phyloP scores from a whole-genome alignment of 331 rosid species.

The Rosa hybrid region DNA sequence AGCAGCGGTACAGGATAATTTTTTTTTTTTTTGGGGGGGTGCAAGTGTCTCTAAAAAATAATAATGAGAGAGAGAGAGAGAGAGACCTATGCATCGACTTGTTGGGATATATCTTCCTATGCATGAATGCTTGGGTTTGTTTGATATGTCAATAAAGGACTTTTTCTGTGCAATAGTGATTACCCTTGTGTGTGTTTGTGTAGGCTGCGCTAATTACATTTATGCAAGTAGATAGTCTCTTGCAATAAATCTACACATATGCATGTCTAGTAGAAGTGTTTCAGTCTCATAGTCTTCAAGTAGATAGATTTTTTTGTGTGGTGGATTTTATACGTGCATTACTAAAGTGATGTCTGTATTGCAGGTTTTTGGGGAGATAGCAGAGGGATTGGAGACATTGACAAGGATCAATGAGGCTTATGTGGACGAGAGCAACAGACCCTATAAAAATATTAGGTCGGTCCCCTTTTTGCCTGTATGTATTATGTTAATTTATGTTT shows the following conservation, averaged over 20 bases:
- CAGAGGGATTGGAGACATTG: slow-evolving; percentile 89
- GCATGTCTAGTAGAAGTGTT: background rate
- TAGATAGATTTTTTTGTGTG: background rate
- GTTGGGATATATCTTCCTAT: background rate
- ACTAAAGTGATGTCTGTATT: slow-evolving; percentile 19
- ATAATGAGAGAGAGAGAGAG: background rate
- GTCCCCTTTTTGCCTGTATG: slow-evolving; percentile 15
- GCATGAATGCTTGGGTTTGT: slow-evolving; percentile 4
- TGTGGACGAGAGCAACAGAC: slow-evolving; percentile 79
- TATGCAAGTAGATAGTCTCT: background rate
- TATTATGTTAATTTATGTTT: background rate
- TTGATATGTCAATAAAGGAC: background rate
- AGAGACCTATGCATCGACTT: background rate
- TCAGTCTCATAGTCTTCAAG: background rate
- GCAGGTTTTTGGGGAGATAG: slow-evolving; percentile 93
- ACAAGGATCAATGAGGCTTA: slow-evolving; percentile 94
- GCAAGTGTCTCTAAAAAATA: background rate
- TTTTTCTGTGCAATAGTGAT: background rate
- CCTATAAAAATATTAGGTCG: slow-evolving; percentile 86
- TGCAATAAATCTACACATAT: background rate
- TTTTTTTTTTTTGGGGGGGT: background rate
- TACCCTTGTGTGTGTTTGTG: background rate
- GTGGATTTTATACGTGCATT: background rate
- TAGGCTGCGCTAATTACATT: background rate
- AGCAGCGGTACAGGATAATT: background rate